A percentile compares a stretch with the other conserved stretches of the same genome.
phyloP scores from a whole-genome alignment of 1,284 basidiomycete species.

The Ustilago xerochloae region DNA sequence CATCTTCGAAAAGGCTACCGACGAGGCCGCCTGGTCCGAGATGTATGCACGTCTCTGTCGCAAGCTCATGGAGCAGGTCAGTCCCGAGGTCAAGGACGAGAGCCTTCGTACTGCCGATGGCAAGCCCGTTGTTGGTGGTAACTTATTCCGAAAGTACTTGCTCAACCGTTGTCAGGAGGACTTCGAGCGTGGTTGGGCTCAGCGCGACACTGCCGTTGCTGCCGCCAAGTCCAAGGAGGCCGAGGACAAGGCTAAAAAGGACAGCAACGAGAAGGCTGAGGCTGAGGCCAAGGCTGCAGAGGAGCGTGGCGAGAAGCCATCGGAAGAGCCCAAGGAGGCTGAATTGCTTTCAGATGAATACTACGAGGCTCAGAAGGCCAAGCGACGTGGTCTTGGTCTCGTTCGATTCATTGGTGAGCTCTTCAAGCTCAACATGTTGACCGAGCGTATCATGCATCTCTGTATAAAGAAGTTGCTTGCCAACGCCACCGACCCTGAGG shows the following conservation, averaged over 20 bases:
- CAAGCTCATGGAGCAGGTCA: slow-evolving; percentile 91
- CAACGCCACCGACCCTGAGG: slow-evolving; percentile 92
- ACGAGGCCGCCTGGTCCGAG: slow-evolving; percentile 93
- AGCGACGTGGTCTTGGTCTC: slow-evolving; percentile 94
- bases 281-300: slow-evolving; percentile 74
- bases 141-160: slow-evolving; percentile 87
- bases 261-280: slow-evolving; percentile 70
- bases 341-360: slow-evolving; percentile 89
- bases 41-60: slow-evolving; percentile 96
- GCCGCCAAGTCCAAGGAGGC: slow-evolving; percentile 73
- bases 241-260: slow-evolving; percentile 73
- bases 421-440: slow-evolving; percentile 95
- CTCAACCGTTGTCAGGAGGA: slow-evolving; percentile 93
- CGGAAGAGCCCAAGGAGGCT: slow-evolving; percentile 68
- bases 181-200: slow-evolving; percentile 84
- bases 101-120: slow-evolving; percentile 75
- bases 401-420: slow-evolving; percentile 98
- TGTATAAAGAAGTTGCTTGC: slow-evolving; percentile 93
- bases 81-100: slow-evolving; percentile 85
- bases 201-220: slow-evolving; percentile 72
- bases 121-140: slow-evolving; percentile 85
- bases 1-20: slow-evolving; percentile 96
- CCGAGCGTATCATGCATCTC: slow-evolving; percentile 93
- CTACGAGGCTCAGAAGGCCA: slow-evolving; percentile 94
- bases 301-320: slow-evolving; percentile 65